Evolutionary conservation across 2,329 filamentous ascomycete species (phyloP), one percentile per base, ranked within the genome.

Genomic region (Thelonectria discophora): DNA sequence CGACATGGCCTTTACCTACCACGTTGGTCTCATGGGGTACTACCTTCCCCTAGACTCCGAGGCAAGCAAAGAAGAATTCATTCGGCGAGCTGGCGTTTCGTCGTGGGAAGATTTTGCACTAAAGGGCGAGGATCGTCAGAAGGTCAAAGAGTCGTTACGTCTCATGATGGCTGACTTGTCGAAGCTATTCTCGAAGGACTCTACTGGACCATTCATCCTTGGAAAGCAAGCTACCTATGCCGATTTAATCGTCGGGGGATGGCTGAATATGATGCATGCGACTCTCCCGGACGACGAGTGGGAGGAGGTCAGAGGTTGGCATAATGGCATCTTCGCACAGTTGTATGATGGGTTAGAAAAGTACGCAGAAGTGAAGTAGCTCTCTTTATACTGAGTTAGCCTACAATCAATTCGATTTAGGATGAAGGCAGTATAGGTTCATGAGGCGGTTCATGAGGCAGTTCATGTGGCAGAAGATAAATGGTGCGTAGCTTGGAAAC

Each of bases 241-340:
- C 1, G 86, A 88, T 67, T 68, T 86, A 1, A 84, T 87, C 34
- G 79, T 88, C 1, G 85, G 84, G 1, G 83, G 75, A 1, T 88
- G 86, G 85, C 57, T 88, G 70, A 75, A 77, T 6, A 83, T 85
- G 80, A 65, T 80, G 55, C 62, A 66, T 4, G 69, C 42, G 13
- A 77, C 75, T 24, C 68, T 86, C 55, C 79, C 79, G 0, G 54
- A 66, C 55, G 62, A 67, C 2, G 84, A 86, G 59, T 86, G 83
- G 83, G 68, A 80, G 61, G 73, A 78, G 55, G 61, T 84, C 11
- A 75, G 68, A 48, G 64, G 69, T 0, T 88, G 84, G 82, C 80
- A 87, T 68, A 77, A 64, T 2, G 83, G 84, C 12, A 32, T 81
- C 3, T 87, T 84, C 77, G 84, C 80, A 1, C 65, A 68, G 57